Percentiles rank a stretch among this genome's conserved stretches.
These are phyloP conservation scores for Penicillium sp. DNA, from an alignment of 2,329 filamentous ascomycete species.

Conservation along the genomic window DNA sequence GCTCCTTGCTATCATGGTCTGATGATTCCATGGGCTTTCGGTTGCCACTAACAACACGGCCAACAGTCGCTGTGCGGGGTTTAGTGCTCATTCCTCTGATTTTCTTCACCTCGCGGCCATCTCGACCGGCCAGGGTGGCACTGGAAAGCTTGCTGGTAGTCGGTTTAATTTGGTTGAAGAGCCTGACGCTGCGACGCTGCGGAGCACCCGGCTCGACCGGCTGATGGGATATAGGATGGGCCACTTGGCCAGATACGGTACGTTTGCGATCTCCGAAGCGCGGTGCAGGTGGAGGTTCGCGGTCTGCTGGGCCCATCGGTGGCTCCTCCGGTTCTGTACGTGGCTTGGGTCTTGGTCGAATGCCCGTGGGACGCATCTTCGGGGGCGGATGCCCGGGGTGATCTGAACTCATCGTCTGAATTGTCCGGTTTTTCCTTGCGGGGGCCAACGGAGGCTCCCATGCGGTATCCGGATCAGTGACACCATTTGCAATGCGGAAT, in stretches of 20 bases:
- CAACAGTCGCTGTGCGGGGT: constrained; percentile 72
- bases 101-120: constrained; percentile 79
- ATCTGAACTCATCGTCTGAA: constrained; percentile 57
- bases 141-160: constrained; percentile 66
- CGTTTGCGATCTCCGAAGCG: constrained; percentile 73
- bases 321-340: constrained; percentile 47
- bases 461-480: constrained; percentile 33
- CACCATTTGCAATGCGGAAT: constrained; percentile 38
- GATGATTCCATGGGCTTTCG: constrained; percentile 68
- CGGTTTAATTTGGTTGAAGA: constrained; percentile 73
- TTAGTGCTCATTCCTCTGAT: constrained; percentile 74
- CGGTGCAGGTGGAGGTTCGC: constrained; percentile 35
- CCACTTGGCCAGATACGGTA: constrained; percentile 82
- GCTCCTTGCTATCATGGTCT: constrained; percentile 72
- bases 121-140: constrained; percentile 61
- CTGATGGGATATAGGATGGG: constrained; percentile 57
- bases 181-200: constrained; percentile 72
- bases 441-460: constrained; percentile 52
- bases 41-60: constrained; percentile 87
- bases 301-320: constrained; percentile 34
- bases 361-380: constrained; percentile 63
- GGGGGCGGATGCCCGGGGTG: constrained; percentile 61
- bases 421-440: constrained; percentile 57
- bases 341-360: constrained; percentile 46
- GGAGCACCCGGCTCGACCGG: constrained; percentile 66